These are phyloP conservation scores for Alternaria dauci DNA, from an alignment of 2,329 filamentous ascomycete genomes.

Conservation along the genomic window DNA sequence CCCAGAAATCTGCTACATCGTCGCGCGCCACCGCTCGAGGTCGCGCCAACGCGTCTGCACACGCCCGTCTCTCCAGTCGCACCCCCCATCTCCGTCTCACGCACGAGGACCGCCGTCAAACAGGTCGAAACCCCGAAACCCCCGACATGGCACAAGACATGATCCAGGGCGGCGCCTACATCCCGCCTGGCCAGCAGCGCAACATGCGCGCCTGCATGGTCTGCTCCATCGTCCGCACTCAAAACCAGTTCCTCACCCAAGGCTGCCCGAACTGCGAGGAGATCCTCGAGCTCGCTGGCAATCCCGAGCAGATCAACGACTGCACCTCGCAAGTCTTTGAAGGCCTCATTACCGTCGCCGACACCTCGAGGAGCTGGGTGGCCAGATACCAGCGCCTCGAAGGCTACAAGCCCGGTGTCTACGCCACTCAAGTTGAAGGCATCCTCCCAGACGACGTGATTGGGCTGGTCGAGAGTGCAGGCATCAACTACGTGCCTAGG, in stretches of 20 bases:
- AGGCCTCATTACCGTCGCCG: conserved; percentile 83
- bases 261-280: conserved; percentile 98
- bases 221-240: conserved; percentile 91
- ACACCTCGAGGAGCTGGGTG: conserved; percentile 89
- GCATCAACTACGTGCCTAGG: conserved; percentile 67
- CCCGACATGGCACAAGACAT: conserved; percentile 33
- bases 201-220: conserved; percentile 98
- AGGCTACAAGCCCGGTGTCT: conserved; percentile 85
- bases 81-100: neutral
- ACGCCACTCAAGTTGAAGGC: conserved; percentile 93
- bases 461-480: conserved; percentile 64
- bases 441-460: conserved; percentile 69
- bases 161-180: conserved; percentile 65
- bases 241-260: conserved; percentile 79
- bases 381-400: conserved; percentile 96
- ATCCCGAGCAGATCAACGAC: conserved; percentile 82
- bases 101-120: neutral
- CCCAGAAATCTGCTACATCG: conserved; percentile 2
- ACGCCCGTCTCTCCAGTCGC: conserved; percentile 7
- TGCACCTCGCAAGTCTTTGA: conserved; percentile 98
- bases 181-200: conserved; percentile 78
- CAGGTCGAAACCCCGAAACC: neutral
- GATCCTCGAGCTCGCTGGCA: conserved; percentile 82
- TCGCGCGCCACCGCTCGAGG: neutral
- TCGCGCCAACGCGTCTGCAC: conserved; percentile 8